phyloP scores from a whole-genome alignment of 2,329 filamentous ascomycete species.

The Ascochyta fabae region DNA sequence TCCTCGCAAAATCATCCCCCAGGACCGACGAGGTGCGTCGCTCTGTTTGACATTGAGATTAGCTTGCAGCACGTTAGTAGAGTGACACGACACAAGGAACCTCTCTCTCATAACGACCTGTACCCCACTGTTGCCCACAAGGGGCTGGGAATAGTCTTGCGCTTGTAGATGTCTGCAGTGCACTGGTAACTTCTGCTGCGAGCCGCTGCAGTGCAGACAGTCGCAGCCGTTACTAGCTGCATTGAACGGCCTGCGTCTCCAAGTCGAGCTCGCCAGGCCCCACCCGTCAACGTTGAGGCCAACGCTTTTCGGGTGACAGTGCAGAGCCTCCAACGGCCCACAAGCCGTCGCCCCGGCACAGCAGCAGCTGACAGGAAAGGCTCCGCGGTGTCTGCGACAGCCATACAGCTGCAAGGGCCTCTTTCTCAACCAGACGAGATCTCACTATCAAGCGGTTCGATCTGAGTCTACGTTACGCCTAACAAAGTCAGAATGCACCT shows the following conservation, averaged over 20 bases:
- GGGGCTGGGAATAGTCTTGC: conserved; percentile 30
- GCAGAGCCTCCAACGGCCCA: conserved; percentile 20
- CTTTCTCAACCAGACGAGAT: conserved; percentile 19
- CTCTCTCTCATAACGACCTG: conserved; percentile 33
- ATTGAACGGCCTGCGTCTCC: conserved; percentile 23
- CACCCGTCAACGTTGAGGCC: conserved; percentile 18
- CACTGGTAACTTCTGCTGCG: conserved; percentile 34
- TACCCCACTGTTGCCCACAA: conserved; percentile 21
- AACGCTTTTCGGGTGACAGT: conserved; percentile 22
- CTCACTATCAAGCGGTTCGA: neutral
- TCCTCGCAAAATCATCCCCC: conserved; percentile 17
- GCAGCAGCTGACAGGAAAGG: conserved; percentile 10
- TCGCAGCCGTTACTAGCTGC: conserved; percentile 28
- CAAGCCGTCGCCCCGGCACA: conserved; percentile 22
- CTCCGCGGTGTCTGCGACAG: conserved; percentile 22
- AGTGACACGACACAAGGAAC: conserved; percentile 41
- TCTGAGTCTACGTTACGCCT: conserved; percentile 23
- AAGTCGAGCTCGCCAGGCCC: conserved; percentile 20
- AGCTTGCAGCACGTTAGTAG: conserved; percentile 39
- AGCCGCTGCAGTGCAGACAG: conserved; percentile 30
- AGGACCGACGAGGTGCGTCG: conserved; percentile 26
- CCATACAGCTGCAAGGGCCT: conserved; percentile 37
- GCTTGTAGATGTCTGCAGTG: conserved; percentile 26
- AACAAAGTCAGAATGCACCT: conserved; percentile 20
- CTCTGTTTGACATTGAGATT: conserved; percentile 40